phyloP scores from a whole-genome alignment of 2,329 filamentous ascomycete species.

The Tolypocladium capitatum region DNA sequence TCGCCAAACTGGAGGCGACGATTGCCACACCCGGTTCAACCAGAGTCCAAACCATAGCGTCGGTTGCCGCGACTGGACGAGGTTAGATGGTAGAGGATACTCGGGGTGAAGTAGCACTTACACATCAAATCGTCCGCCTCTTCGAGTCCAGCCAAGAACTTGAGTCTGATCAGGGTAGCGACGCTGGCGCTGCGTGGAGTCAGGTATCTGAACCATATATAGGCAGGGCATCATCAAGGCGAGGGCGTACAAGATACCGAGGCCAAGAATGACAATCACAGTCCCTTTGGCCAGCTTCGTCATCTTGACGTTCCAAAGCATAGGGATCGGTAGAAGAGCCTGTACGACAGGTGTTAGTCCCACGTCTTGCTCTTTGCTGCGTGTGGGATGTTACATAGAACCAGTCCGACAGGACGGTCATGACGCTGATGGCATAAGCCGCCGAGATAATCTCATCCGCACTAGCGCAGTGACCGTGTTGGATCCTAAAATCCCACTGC shows the following conservation, averaged over 20 bases:
- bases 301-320: conserved; percentile 43
- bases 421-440: conserved; percentile 36
- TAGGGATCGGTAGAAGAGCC: conserved; percentile 38
- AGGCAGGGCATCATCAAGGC: not conserved
- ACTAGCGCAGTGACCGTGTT: conserved; percentile 27
- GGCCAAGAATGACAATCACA: conserved; percentile 33
- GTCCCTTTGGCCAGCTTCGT: conserved; percentile 36
- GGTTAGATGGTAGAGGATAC: conserved; percentile 4
- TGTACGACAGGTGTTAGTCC: conserved; percentile 7
- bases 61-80: conserved; percentile 29
- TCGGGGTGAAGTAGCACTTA: conserved; percentile 15
- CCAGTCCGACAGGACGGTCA: conserved; percentile 41
- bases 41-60: conserved; percentile 44
- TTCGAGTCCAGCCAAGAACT: conserved; percentile 31
- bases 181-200: conserved; percentile 30
- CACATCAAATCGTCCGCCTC: conserved; percentile 34
- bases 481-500: conserved; percentile 40
- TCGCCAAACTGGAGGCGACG: conserved; percentile 38
- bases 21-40: conserved; percentile 44
- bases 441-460: conserved; percentile 30
- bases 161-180: conserved; percentile 38
- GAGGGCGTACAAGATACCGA: conserved; percentile 33
- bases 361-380: not conserved
- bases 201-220: conserved; percentile 3
- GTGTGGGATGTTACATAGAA: conserved; percentile 25